phyloP scores from a whole-genome alignment of 345 rosid species.

The Noccaea caerulescens region DNA sequence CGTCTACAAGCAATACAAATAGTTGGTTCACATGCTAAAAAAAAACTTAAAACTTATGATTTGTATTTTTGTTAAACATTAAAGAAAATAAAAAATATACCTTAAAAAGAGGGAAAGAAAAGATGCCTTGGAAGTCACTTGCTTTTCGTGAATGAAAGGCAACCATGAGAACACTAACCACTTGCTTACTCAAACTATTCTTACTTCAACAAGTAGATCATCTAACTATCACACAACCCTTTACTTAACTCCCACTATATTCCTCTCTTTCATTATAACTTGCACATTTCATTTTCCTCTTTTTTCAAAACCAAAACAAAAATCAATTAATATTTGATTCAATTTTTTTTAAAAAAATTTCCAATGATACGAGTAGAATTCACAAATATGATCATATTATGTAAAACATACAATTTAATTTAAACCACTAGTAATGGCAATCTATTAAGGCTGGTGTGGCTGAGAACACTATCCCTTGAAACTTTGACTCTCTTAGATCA shows the following conservation, averaged over 20 bases:
- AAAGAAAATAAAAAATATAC: neutral
- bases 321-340: neutral
- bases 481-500: constrained; percentile 61
- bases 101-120: constrained; percentile 44
- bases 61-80: neutral
- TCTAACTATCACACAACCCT: constrained; percentile 46
- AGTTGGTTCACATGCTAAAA: constrained; percentile 48
- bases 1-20: constrained; percentile 42
- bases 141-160: constrained; percentile 96
- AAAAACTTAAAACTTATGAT: neutral
- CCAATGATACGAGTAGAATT: constrained; percentile 38
- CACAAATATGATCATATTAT: constrained; percentile 46
- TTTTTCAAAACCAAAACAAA: neutral
- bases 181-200: constrained; percentile 86
- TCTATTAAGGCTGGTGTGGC: constrained; percentile 79
- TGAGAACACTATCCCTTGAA: constrained; percentile 54
- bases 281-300: constrained; percentile 39
- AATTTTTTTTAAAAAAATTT: neutral
- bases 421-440: constrained; percentile 69
- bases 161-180: constrained; percentile 82
- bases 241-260: constrained; percentile 47
- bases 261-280: constrained; percentile 33
- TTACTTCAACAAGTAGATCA: constrained; percentile 65
- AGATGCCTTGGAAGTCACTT: constrained; percentile 66
- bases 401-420: constrained; percentile 3